Base-by-base conservation (phyloP, 140 eudicot species). In the Bidens hawaiensis region DNA sequence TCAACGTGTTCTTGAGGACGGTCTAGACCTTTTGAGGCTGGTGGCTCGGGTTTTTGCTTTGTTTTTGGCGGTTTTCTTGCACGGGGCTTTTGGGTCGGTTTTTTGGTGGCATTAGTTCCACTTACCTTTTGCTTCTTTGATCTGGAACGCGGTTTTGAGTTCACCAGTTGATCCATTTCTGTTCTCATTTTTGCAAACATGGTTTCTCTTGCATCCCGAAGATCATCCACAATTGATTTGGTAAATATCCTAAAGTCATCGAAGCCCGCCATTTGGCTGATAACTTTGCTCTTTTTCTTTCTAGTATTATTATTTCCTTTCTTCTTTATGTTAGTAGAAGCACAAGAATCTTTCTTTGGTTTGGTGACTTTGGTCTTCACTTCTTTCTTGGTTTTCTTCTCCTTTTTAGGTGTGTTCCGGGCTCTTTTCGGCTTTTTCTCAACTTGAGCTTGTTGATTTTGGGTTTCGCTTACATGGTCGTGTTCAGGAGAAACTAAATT, bases 161-260 rank as follows among this genome's bases (percentile, higher is more conserved):
- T 58, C 60, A 73, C 28, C 51, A 78, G 64, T 48, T 70, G 77
- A 27, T 42, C 62, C 79, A 79, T 78, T 46, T 87, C 91, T 50
- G 73, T 78, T 68, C 64, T 79, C 95, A 87, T 83, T 69, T 61
- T 64, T 2, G 71, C 73, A 73, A 81, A 76, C 86, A 87, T 78
- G 51, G 73, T 68, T 23, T 83, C 88, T 67, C 88, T 72, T 25
- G 78, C 83, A 41, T 72, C 74, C 33, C 65, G 77, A 72, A 87
- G 85, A 59, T 87, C 93, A 14, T 70, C 71, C 62, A 83, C 31
- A 19, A 87, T 30, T 16, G 86, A 81, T 38, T 73, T 72, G 0
- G 82, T 75, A 60, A 83, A 86, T 49, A 53, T 75, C 66, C 79
- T 80, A 12, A 86, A 66, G 27, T 80, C 95, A 46, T 73, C 87